Conservation (phyloP, 164 flowering plant species). For the Tinospora cordifolia region DNA sequence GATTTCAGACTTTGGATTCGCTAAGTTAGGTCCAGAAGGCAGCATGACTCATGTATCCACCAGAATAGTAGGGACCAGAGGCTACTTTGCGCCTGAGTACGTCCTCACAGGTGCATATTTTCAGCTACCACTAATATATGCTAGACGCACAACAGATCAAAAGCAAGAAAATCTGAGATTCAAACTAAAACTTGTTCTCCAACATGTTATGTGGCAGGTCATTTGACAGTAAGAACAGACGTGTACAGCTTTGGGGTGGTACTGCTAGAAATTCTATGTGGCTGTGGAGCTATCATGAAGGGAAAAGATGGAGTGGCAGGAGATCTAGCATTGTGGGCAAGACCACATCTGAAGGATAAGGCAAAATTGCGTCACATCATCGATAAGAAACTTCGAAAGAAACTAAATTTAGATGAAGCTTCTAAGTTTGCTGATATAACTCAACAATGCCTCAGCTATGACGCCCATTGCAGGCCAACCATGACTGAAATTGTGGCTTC, state of each 20-base stretch:
- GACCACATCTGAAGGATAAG: constrained; percentile 4
- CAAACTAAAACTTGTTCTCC: background rate
- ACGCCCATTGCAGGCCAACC: constrained; percentile 16
- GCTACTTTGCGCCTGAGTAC: constrained; percentile 10
- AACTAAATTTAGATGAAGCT: constrained; percentile 14
- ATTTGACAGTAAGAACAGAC: constrained; percentile 7
- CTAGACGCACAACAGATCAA: background rate
- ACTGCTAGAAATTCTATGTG: constrained; percentile 5
- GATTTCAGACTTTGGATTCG: constrained; percentile 8
- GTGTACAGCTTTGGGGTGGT: constrained; percentile 10
- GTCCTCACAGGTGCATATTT: background rate
- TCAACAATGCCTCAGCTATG: constrained; percentile 13
- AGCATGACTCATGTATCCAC: constrained; percentile 2
- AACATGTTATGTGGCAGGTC: background rate
- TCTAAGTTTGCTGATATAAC: constrained; percentile 16
- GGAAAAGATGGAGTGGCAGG: background rate
- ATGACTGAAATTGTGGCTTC: constrained; percentile 17
- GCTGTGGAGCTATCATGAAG: constrained; percentile 6
- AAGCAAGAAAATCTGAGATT: background rate
- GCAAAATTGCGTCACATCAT: background rate
- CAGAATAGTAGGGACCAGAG: constrained; percentile 4
- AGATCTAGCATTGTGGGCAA: constrained; percentile 9
- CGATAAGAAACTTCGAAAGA: constrained; percentile 5
- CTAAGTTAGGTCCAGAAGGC: constrained; percentile 8
- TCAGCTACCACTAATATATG: background rate